These are phyloP conservation scores for Westerdykella aurantiaca DNA, from an alignment of 2,329 filamentous ascomycete species.

Conservation along the genomic window DNA sequence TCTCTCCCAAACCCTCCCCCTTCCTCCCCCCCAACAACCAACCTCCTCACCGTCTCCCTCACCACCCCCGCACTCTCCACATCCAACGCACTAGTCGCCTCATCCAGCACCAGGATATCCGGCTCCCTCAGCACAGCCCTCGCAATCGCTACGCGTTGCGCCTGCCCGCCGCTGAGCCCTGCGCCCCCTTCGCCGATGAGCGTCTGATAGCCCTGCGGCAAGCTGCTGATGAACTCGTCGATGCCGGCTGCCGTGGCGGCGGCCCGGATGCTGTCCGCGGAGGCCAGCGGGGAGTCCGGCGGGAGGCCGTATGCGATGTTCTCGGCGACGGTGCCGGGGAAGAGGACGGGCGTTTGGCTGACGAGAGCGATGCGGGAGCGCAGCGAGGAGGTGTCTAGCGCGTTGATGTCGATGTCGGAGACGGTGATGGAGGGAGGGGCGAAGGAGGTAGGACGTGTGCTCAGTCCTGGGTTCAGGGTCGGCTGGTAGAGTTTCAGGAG, in stretches of 20 bases:
- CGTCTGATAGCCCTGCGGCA: slow-evolving; percentile 68
- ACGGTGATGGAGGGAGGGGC: slow-evolving; percentile 48
- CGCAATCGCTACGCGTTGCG: slow-evolving; percentile 75
- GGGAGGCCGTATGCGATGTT: slow-evolving; percentile 80
- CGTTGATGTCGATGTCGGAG: slow-evolving; percentile 50
- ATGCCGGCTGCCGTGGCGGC: slow-evolving; percentile 57
- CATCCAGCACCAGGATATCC: slow-evolving; percentile 72
- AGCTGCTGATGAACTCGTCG: slow-evolving; percentile 67
- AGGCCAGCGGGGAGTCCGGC: slow-evolving; percentile 48
- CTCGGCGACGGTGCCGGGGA: slow-evolving; percentile 67
- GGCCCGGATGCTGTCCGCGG: slow-evolving; percentile 41
- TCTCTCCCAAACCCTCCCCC: slow-evolving; percentile 10
- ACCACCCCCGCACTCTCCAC: slow-evolving; percentile 60
- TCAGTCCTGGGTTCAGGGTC: not conserved
- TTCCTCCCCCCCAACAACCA: slow-evolving; percentile 39
- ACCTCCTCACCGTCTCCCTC: slow-evolving; percentile 53
- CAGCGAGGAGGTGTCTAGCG: slow-evolving; percentile 56
- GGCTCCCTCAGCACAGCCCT: slow-evolving; percentile 68
- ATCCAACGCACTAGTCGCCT: slow-evolving; percentile 80
- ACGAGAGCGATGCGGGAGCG: slow-evolving; percentile 62
- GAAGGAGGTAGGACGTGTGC: not conserved
- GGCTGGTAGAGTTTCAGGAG: slow-evolving; percentile 64
- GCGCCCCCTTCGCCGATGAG: slow-evolving; percentile 71
- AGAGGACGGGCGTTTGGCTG: slow-evolving; percentile 66
- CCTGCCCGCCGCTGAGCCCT: slow-evolving; percentile 71